Evolutionary conservation across 2,329 filamentous ascomycete genomes (phyloP).

Genomic region (Salinomyces thailandicus): DNA sequence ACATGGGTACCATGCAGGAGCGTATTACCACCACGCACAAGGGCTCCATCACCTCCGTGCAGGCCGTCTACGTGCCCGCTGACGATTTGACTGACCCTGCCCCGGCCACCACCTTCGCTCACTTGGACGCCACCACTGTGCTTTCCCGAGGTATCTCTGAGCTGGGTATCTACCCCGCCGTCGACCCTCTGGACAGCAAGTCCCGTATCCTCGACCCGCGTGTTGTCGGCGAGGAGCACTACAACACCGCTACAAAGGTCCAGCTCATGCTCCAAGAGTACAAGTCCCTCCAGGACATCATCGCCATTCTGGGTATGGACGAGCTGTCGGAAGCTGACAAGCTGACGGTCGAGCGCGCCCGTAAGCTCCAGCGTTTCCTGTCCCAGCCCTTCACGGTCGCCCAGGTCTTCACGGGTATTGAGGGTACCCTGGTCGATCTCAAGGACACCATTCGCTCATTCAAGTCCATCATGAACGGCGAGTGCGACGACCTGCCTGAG

Average conservation of each 20-base stretch:
- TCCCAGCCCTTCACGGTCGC: constrained; percentile 94
- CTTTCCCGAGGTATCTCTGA: constrained; percentile 99
- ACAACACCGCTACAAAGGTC: constrained; percentile 84
- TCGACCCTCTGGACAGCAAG: constrained; percentile 99
- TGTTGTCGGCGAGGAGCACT: constrained; percentile 97
- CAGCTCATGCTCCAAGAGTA: constrained; percentile 99
- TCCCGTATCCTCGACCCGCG: constrained; percentile 99
- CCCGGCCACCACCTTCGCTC: constrained; percentile 97
- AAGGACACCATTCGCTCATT: constrained; percentile 97
- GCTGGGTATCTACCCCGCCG: constrained; percentile 99
- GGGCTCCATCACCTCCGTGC: constrained; percentile 99
- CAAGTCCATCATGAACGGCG: constrained; percentile 92
- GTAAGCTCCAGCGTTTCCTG: constrained; percentile 99
- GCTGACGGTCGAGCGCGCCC: constrained; percentile 99
- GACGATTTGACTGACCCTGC: constrained; percentile 99
- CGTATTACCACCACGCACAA: constrained; percentile 99
- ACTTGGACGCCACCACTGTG: constrained; percentile 99
- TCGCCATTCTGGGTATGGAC: constrained; percentile 99
- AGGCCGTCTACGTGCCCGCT: constrained; percentile 99
- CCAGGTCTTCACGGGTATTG: constrained; percentile 81
- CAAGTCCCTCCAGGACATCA: constrained; percentile 99
- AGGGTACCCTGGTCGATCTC: constrained; percentile 92
- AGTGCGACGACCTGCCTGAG: constrained; percentile 93
- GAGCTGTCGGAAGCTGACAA: constrained; percentile 98
- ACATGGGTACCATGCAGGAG: constrained; percentile 99